Evolutionary conservation across 179 eudicot genomes (phyloP).

Genomic region (Patellifolia procumbens): DNA sequence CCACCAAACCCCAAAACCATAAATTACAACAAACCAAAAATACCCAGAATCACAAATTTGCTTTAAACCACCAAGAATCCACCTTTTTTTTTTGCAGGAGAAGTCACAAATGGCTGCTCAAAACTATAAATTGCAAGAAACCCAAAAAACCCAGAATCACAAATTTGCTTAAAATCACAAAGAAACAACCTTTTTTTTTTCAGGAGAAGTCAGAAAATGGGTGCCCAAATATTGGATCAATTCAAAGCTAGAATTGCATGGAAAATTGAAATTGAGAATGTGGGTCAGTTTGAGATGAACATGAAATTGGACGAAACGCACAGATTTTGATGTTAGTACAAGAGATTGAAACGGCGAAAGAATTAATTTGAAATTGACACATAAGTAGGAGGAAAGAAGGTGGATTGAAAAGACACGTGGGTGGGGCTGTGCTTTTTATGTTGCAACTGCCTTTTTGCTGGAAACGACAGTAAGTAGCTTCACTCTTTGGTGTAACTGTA

Average conservation of each 20-base stretch:
- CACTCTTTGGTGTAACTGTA: too few relatives aligned
- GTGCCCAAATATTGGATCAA: constrained; percentile 18
- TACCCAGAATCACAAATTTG: not conserved
- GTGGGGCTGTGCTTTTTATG: constrained; percentile 8
- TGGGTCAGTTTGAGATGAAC: constrained; percentile 12
- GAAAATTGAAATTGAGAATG: constrained; percentile 1
- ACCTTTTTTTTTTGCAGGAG: not conserved
- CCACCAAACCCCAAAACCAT: not conserved
- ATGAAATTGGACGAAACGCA: constrained; percentile 26
- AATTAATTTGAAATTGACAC: not conserved
- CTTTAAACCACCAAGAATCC: not conserved
- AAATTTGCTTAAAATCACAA: not conserved
- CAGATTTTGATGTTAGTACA: constrained; percentile 14
- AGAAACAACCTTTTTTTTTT: not conserved
- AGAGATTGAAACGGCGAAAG: constrained; percentile 21
- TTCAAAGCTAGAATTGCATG: constrained; percentile 7
- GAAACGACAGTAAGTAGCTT: not conserved
- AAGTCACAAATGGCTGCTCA: not conserved
- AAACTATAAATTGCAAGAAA: too few relatives aligned
- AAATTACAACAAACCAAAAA: constrained; percentile 16
- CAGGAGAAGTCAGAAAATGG: not conserved
- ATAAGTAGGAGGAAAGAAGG: not conserved
- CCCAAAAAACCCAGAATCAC: too few relatives aligned
- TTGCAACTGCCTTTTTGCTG: constrained; percentile 23
- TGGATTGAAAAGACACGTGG: constrained; percentile 27